phyloP scores from a whole-genome alignment of 2,329 filamentous ascomycete genomes.

The Neopestalotiopsis sp. region DNA sequence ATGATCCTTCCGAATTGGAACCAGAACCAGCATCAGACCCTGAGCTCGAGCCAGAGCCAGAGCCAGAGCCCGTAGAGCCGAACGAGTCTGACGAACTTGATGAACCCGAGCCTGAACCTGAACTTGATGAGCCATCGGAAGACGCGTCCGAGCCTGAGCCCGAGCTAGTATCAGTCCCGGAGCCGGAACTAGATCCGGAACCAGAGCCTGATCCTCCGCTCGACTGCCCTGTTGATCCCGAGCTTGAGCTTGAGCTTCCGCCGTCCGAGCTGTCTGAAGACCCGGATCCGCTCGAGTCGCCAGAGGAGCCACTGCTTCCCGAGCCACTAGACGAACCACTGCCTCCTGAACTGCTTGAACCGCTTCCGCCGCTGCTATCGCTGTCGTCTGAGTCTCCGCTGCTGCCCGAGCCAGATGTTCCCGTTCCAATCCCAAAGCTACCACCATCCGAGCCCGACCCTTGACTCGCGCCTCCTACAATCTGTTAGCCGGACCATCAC shows the following conservation, averaged over 20 bases:
- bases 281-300: background rate
- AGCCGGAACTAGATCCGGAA: background rate
- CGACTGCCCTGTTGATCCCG: background rate
- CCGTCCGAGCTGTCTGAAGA: background rate
- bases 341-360: background rate
- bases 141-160: background rate
- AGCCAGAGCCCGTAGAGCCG: background rate
- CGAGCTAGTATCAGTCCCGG: background rate
- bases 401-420: background rate
- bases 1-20: conserved; percentile 6
- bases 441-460: conserved; percentile 4
- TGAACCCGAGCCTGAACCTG: background rate
- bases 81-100: background rate
- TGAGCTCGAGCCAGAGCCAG: no score
- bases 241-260: conserved; percentile 5
- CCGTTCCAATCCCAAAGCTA: background rate
- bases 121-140: background rate
- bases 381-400: background rate
- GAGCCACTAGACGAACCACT: background rate
- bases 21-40: background rate
- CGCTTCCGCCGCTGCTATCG: background rate
- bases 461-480: conserved; percentile 5
- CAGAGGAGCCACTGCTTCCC: background rate
- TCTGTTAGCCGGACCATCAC: background rate
- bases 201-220: background rate